Evolutionary conservation across 441 rosid genomes (phyloP).

Genomic region (Viola pubescens): DNA sequence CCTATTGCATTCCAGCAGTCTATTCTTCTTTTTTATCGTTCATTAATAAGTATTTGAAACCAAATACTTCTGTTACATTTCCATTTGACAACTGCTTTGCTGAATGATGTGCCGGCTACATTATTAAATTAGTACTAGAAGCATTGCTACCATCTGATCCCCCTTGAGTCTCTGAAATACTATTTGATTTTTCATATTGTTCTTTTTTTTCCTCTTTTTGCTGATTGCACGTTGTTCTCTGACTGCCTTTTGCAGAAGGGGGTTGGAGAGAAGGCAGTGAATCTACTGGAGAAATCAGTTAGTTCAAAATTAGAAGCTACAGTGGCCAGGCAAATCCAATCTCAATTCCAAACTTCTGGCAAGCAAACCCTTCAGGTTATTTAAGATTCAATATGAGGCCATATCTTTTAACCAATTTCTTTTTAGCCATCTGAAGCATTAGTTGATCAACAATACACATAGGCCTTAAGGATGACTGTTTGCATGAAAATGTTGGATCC

Average conservation of each 20-base stretch:
- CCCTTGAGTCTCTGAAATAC: background rate
- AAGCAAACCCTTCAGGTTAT: constrained; percentile 75
- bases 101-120: constrained; percentile 7
- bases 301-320: constrained; percentile 58
- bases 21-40: background rate
- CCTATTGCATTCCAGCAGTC: constrained; percentile 6
- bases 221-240: background rate
- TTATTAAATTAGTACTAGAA: constrained; percentile 6
- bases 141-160: constrained; percentile 4
- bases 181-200: too few relatives aligned
- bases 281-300: constrained; percentile 59
- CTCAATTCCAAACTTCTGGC: constrained; percentile 73
- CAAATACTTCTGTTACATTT: background rate
- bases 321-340: constrained; percentile 64
- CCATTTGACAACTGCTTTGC: background rate
- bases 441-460: background rate
- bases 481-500: too few relatives aligned
- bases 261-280: constrained; percentile 63
- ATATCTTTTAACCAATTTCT: background rate
- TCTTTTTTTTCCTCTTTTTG: background rate
- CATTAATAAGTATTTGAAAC: too few relatives aligned
- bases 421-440: background rate
- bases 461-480: background rate
- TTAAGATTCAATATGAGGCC: constrained; percentile 10
- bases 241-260: constrained; percentile 45